phyloP scores from a whole-genome alignment of 441 rosid species.

The Hypseocharis bilobata region DNA sequence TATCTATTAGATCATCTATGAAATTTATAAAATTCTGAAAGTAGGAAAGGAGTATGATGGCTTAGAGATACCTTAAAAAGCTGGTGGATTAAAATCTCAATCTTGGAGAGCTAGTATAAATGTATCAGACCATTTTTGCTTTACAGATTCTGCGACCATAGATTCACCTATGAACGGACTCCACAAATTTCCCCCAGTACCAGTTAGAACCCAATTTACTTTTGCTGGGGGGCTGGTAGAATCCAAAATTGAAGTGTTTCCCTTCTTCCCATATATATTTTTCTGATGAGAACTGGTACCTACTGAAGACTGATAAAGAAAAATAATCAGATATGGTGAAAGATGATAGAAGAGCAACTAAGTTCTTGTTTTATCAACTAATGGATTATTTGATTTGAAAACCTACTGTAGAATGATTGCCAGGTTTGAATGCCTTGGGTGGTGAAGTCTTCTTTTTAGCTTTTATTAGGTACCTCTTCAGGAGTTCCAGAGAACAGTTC shows the following conservation, averaged over 20 bases:
- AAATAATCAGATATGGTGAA: not conserved
- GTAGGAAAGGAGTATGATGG: no score
- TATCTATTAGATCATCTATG: no score
- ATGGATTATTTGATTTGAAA: not conserved
- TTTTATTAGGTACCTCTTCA: not conserved
- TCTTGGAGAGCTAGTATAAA: slow-evolving; percentile 30
- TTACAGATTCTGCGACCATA: slow-evolving; percentile 27
- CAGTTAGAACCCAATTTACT: slow-evolving; percentile 46
- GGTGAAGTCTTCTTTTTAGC: slow-evolving; percentile 2
- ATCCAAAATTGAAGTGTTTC: slow-evolving; percentile 14
- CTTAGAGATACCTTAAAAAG: slow-evolving; percentile 15
- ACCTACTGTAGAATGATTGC: not conserved
- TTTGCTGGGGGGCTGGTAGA: slow-evolving; percentile 29
- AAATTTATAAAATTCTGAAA: no score
- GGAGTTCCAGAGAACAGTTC: slow-evolving; percentile 8
- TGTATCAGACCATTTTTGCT: slow-evolving; percentile 39
- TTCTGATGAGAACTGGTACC: slow-evolving; percentile 18
- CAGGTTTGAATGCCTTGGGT: slow-evolving; percentile 3
- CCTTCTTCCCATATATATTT: slow-evolving; percentile 6
- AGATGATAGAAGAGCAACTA: not conserved
- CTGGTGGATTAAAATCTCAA: slow-evolving; percentile 1
- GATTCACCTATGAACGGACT: slow-evolving; percentile 31
- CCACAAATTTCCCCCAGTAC: slow-evolving; percentile 35
- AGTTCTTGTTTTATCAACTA: not conserved
- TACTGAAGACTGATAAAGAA: slow-evolving; percentile 20